These are phyloP conservation scores for Fusarium miscanthi DNA, from an alignment of 2,329 filamentous ascomycete genomes.

Conservation along the genomic window DNA sequence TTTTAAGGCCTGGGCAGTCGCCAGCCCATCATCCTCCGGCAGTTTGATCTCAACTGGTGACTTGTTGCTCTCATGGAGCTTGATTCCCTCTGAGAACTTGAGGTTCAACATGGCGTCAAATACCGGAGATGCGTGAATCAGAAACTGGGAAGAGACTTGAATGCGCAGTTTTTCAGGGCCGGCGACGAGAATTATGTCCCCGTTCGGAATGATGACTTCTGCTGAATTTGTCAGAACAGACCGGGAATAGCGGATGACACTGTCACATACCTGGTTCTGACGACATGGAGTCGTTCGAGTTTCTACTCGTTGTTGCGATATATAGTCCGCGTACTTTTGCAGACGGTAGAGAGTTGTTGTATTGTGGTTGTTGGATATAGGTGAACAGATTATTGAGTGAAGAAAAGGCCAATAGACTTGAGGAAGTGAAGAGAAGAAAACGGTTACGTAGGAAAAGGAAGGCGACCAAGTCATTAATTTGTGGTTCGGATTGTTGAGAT, in stretches of 20 bases:
- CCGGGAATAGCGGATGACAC: neutral
- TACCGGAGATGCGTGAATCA: neutral
- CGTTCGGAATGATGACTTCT: neutral
- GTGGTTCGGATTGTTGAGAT: too few species aligned
- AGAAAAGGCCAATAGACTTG: too few species aligned
- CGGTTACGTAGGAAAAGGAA: too few species aligned
- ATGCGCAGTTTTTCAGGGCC: neutral
- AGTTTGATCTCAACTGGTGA: neutral
- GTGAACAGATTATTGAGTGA: too few species aligned
- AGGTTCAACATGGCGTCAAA: neutral
- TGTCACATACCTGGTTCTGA: neutral
- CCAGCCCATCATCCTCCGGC: neutral
- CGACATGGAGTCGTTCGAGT: neutral
- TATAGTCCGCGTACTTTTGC: too few species aligned
- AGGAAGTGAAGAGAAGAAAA: too few species aligned
- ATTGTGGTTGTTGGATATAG: too few species aligned
- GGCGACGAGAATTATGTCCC: neutral
- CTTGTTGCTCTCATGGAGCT: fast-evolving
- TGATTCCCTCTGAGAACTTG: neutral
- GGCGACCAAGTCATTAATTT: too few species aligned
- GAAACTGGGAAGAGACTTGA: neutral
- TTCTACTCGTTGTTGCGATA: too few species aligned
- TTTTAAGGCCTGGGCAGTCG: neutral
- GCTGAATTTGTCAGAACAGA: neutral
- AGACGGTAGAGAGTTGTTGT: too few species aligned